phyloP scores from a whole-genome alignment of 257 asterid species.

The Ajuga chamaepitys region DNA sequence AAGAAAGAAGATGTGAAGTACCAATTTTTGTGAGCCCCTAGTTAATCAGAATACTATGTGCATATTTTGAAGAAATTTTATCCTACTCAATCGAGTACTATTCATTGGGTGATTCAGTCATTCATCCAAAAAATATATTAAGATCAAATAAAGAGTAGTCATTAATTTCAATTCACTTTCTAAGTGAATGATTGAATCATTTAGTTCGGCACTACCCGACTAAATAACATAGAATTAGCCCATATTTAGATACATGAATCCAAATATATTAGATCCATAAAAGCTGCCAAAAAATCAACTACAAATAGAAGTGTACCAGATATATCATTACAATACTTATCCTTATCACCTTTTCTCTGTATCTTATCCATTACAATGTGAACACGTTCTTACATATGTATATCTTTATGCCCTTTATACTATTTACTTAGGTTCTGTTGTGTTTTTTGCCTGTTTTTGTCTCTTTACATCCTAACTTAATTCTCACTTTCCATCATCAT shows the following conservation, averaged over 20 bases:
- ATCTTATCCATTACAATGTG: conserved; percentile 11
- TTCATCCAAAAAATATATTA: too few relatives aligned
- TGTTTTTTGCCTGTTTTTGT: not conserved
- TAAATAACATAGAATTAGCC: not conserved
- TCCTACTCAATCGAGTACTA: too few relatives aligned
- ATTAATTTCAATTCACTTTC: too few relatives aligned
- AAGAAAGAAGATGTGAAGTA: too few relatives aligned
- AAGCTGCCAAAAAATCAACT: not conserved
- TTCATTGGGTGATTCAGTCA: too few relatives aligned
- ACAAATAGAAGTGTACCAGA: conserved; percentile 4
- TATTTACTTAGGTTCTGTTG: not conserved
- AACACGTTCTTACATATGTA: not conserved
- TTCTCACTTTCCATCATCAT: too few relatives aligned
- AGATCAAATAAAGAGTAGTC: too few relatives aligned
- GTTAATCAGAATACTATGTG: too few relatives aligned
- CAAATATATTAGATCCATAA: not conserved
- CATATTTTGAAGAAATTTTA: too few relatives aligned
- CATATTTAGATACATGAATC: not conserved
- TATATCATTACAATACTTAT: conserved; percentile 12
- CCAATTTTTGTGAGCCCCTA: too few relatives aligned
- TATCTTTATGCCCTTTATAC: conserved; percentile 1
- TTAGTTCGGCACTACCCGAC: too few relatives aligned
- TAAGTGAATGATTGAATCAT: too few relatives aligned
- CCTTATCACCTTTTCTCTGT: conserved; percentile 6
- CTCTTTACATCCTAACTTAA: not conserved